phyloP scores from a whole-genome alignment of 2,329 filamentous ascomycete genomes.

The Eurotiales sp. region DNA sequence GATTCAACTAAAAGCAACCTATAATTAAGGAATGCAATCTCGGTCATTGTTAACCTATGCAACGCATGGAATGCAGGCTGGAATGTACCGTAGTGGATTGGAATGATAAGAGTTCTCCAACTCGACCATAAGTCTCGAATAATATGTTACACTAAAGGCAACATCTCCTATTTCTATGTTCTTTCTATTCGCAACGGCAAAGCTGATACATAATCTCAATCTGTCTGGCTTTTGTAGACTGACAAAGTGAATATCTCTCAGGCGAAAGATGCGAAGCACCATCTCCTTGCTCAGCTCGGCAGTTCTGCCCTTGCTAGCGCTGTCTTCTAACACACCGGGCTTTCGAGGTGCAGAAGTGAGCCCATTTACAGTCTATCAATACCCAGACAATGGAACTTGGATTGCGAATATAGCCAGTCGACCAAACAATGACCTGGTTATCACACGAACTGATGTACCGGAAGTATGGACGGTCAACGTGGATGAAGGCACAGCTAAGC shows the following conservation, averaged over 20 bases:
- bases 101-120: constrained; percentile 4
- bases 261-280: constrained; percentile 1
- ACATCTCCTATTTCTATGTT: too few relatives aligned
- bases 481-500: constrained; percentile 11
- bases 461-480: constrained; percentile 19
- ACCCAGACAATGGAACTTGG: constrained; percentile 26
- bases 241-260: too few relatives aligned
- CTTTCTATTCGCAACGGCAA: too few relatives aligned
- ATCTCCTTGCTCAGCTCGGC: background rate
- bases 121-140: background rate
- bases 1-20: background rate
- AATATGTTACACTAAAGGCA: background rate
- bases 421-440: constrained; percentile 29
- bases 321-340: constrained; percentile 13
- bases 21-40: background rate
- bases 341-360: background rate
- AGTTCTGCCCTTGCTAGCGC: constrained; percentile 6
- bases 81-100: too few relatives aligned
- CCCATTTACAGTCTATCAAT: constrained; percentile 20
- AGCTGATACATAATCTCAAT: too few relatives aligned
- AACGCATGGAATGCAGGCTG: constrained; percentile 6
- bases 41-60: background rate
- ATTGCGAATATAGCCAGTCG: constrained; percentile 32
- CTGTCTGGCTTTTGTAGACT: too few relatives aligned
- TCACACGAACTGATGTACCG: constrained; percentile 20